Base-by-base conservation (phyloP, 2,329 filamentous ascomycete genomes). In the Phyllosticta citrichinensis region DNA sequence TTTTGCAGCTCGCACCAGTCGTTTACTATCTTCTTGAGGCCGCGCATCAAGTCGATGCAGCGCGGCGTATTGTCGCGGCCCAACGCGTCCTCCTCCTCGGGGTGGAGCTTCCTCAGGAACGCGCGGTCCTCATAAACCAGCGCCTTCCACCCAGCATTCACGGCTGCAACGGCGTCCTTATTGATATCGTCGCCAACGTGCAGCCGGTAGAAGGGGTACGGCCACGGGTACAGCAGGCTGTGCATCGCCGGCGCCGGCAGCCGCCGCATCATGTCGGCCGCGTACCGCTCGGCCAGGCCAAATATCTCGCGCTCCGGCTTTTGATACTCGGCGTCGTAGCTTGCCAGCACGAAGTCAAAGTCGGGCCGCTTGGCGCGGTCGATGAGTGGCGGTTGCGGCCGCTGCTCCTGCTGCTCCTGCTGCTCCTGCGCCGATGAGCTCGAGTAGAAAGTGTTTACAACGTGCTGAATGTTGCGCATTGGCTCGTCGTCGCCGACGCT, bases 221-320 rank as follows among this genome's bases (percentile, higher is more conserved):
- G 40, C 40, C 40, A 47, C 14, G 40, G 40, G 40, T n/a, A 19
- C 3, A 5, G 14, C 40, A 17, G 14, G 14, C 40, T n/a, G 17
- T 47, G 40, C 14, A 14, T 8, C 40, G 14, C 14, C 17, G 40
- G 40, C 9, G 55, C 54, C 19, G 51, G 25, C 54, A 63, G 10
- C 50, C 53, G 11, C 52, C 25, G 65, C 63, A 9, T 63, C 58
- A 12, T 66, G 66, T 5, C 64, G 67, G 2, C 63, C 63, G 12
- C 78, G 61, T 9, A 73, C 66, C 3, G 69, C 64, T 2, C 63
- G 59, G 83, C 84, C 0, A 82, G 79, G 1, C 75, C 69, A 63
- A 87, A 88, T 2, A 87, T 85, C 2, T 68, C 65, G 9, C 62
- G 64, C 58, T 83, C 75, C 0, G 85, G 85, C 68, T 88, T 88